A percentile compares a stretch with the other conserved stretches of the same genome.
phyloP scores from a whole-genome alignment of 495 filamentous ascomycete genomes.

The Podospora sp. region DNA sequence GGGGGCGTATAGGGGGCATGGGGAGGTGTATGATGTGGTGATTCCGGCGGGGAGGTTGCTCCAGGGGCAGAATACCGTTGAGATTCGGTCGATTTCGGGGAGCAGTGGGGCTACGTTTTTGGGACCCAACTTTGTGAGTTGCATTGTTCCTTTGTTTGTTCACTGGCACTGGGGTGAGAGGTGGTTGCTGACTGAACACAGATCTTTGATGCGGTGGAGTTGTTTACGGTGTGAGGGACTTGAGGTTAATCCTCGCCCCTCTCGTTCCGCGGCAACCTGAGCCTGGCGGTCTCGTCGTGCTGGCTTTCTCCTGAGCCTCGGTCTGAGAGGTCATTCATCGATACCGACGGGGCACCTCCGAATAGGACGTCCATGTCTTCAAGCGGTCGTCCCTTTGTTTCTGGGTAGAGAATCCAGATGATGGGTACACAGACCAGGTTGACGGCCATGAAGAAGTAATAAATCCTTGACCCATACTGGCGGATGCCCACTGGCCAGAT shows the following conservation, averaged over 20 bases:
- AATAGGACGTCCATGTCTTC: conserved; percentile 60
- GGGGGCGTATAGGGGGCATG: conserved; percentile 63
- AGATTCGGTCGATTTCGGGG: conserved; percentile 61
- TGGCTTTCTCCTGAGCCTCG: neutral
- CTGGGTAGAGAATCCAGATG: conserved; percentile 54
- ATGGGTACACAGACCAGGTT: conserved; percentile 54
- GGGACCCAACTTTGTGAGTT: conserved; percentile 63
- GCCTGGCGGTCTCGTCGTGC: neutral
- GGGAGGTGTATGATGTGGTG: conserved; percentile 62
- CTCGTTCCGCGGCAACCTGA: neutral
- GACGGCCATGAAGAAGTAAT: conserved; percentile 61
- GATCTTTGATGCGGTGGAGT: conserved; percentile 61
- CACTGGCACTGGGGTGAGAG: neutral
- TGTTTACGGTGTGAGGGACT: conserved; percentile 37
- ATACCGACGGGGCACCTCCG: conserved; percentile 23
- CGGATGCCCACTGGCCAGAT: conserved; percentile 53
- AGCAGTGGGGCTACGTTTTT: conserved; percentile 58
- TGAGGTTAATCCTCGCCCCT: neutral
- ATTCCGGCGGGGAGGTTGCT: conserved; percentile 60
- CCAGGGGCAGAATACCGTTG: conserved; percentile 62
- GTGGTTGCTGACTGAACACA: conserved; percentile 23
- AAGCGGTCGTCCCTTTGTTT: conserved; percentile 54
- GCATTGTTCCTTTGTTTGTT: neutral
- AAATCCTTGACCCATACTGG: conserved; percentile 56
- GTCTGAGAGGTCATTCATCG: conserved; percentile 12